A percentile compares a stretch with the other conserved stretches of the same genome.
Conservation (phyloP, 768 basidiomycete species). For the Boletellus ananiceps region DNA sequence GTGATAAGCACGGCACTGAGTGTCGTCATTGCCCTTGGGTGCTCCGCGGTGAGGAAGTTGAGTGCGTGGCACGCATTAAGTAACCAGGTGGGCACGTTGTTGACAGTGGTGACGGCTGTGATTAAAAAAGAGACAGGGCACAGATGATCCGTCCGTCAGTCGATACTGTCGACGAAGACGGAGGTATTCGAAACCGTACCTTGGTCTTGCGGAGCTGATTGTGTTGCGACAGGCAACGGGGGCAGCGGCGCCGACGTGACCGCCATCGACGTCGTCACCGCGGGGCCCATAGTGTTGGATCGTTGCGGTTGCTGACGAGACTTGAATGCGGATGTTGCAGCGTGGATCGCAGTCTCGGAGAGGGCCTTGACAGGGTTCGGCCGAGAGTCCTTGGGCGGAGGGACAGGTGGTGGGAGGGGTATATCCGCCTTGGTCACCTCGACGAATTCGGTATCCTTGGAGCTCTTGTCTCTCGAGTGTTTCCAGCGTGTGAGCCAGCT, state of each 20-base stretch:
- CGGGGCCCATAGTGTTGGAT: slow-evolving; percentile 27
- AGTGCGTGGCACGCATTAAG: slow-evolving; percentile 73
- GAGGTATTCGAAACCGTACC: slow-evolving; percentile 4
- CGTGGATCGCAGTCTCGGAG: slow-evolving; percentile 30
- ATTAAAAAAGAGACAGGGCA: neutral
- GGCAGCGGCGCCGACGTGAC: slow-evolving; percentile 8
- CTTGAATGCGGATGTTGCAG: slow-evolving; percentile 27
- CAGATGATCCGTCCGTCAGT: too few species aligned
- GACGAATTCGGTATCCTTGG: slow-evolving; percentile 33
- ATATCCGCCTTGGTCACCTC: slow-evolving; percentile 25
- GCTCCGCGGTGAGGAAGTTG: slow-evolving; percentile 68
- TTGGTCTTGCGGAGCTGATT: slow-evolving; percentile 12
- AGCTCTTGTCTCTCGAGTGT: slow-evolving; percentile 32
- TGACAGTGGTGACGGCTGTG: slow-evolving; percentile 39
- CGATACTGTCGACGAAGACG: neutral
- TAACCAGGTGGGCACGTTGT: slow-evolving; percentile 70
- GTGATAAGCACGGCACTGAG: slow-evolving; percentile 77
- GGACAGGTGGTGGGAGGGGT: slow-evolving; percentile 1
- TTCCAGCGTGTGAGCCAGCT: slow-evolving; percentile 50
- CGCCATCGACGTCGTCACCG: slow-evolving; percentile 13
- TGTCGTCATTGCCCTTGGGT: slow-evolving; percentile 71
- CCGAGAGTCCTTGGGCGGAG: slow-evolving; percentile 30
- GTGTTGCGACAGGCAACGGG: slow-evolving; percentile 18
- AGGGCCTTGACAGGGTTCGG: slow-evolving; percentile 34
- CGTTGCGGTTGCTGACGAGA: slow-evolving; percentile 27